These are phyloP conservation scores for Leonotis leonurus DNA, from an alignment of 257 asterid genomes.

Conservation along the genomic window DNA sequence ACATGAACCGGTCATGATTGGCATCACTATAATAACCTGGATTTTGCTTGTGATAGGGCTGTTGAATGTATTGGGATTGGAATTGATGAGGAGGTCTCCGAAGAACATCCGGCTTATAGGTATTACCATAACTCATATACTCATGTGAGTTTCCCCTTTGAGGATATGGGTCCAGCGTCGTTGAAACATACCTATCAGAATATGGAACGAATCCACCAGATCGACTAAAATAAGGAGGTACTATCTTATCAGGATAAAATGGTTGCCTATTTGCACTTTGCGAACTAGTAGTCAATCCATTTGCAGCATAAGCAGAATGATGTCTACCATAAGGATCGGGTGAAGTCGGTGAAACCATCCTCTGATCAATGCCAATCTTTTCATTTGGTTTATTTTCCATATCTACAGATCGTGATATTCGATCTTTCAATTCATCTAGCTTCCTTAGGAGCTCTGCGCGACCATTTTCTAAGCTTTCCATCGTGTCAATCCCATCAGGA, in stretches of 20 bases:
- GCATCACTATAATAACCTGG: slow-evolving; percentile 43
- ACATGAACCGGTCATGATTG: slow-evolving; percentile 40
- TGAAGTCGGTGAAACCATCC: no score
- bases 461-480: slow-evolving; percentile 55
- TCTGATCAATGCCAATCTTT: slow-evolving; percentile 25
- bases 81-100: slow-evolving; percentile 37
- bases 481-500: slow-evolving; percentile 40
- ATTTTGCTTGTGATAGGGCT: slow-evolving; percentile 33
- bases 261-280: slow-evolving; percentile 37
- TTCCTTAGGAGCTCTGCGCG: slow-evolving; percentile 73
- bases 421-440: slow-evolving; percentile 75
- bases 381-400: slow-evolving; percentile 46
- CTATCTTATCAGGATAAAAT: slow-evolving; percentile 28
- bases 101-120: slow-evolving; percentile 40
- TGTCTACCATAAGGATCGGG: slow-evolving; percentile 42
- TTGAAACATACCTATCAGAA: slow-evolving; percentile 31
- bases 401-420: slow-evolving; percentile 59
- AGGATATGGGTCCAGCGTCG: slow-evolving; percentile 39
- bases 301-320: slow-evolving; percentile 32
- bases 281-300: slow-evolving; percentile 24
- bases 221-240: slow-evolving; percentile 34
- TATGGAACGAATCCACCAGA: slow-evolving; percentile 33
- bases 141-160: slow-evolving; percentile 38
- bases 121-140: slow-evolving; percentile 30
- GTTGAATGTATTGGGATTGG: slow-evolving; percentile 38